Evolutionary conservation across 2,329 filamentous ascomycete species (phyloP), one percentile per base, ranked within the genome.

Genomic region (Exophiala alcalophila): DNA sequence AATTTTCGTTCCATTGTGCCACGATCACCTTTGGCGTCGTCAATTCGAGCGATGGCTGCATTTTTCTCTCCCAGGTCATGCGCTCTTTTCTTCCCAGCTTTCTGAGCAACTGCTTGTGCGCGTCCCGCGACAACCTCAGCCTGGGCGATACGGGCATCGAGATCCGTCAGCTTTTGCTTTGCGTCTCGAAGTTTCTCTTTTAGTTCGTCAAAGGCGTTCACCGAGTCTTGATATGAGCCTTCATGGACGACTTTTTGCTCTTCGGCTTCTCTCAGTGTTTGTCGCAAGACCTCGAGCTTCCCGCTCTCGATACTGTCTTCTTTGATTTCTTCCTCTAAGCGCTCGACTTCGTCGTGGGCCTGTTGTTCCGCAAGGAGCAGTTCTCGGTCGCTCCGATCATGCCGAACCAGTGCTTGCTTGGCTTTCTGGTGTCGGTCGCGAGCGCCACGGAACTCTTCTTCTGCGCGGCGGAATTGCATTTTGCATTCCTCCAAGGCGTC

Each of bases 301-400:
- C 78, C 81, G 58, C 88, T 86, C 40, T 80, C 78, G 3, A 83
- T 70, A 36, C 65, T 67, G 43, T 77, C 73, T 41, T 66, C 68
- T 14, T 79, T 76, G 29, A 81, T 67, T 9, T 76, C 82, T 47
- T 85, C 73, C 49, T 87, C 81, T 26, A 94, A 71, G 30, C 80
- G 77, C 40, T 79, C 76, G 21, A 84, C 71, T 5, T 71, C 68
- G 37, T 83, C 80, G 37, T 83, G 76, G 5, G 81, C 76, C 37
- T 69, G 65, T 48, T 87, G 81, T 23, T 75, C 60, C 2, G 73
- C 65, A 26, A 77, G 64, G 45, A 75, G 74, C 11, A 88, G 63
- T n/a, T 68, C 61, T 31, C 65, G 62, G 23, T 64, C 61, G 16
- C 62, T 60, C 27, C 64, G 70, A 25, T 71, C 68, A 53, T 83